phyloP scores from a whole-genome alignment of 2,329 filamentous ascomycete species.

The Trichophyton equinum region DNA sequence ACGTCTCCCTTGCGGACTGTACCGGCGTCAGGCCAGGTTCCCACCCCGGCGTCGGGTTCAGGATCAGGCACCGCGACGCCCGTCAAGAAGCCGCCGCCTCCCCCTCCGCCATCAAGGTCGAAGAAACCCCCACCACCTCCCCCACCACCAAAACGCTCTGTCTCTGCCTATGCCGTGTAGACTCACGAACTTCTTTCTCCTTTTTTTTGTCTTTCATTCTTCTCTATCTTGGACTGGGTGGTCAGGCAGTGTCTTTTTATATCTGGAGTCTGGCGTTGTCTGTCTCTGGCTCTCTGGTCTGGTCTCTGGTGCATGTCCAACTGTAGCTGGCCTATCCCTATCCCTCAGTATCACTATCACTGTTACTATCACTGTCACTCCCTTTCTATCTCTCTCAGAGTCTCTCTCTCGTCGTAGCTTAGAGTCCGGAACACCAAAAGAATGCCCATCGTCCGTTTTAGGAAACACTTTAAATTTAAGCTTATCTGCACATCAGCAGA shows the following conservation, averaged over 20 bases:
- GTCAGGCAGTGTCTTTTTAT: background rate
- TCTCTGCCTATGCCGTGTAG: background rate
- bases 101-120: slow-evolving; percentile 48
- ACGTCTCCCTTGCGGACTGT: slow-evolving; percentile 44
- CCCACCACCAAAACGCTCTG: slow-evolving; percentile 32
- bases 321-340: too few relatives aligned
- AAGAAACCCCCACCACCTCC: slow-evolving; percentile 56
- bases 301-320: too few relatives aligned
- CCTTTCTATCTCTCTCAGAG: too few relatives aligned
- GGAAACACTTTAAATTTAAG: background rate
- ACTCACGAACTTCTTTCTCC: background rate
- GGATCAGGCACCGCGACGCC: slow-evolving; percentile 14
- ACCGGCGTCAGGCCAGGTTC: slow-evolving; percentile 34
- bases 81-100: slow-evolving; percentile 47
- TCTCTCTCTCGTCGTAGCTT: too few relatives aligned
- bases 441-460: background rate
- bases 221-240: background rate
- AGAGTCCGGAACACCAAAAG: too few relatives aligned
- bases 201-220: background rate
- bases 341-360: too few relatives aligned
- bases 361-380: too few relatives aligned
- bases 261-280: too few relatives aligned
- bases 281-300: too few relatives aligned
- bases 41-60: background rate
- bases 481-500: background rate